Base-by-base conservation (phyloP, 202 grass and related monocot species). In the Panicum hallii region DNA sequence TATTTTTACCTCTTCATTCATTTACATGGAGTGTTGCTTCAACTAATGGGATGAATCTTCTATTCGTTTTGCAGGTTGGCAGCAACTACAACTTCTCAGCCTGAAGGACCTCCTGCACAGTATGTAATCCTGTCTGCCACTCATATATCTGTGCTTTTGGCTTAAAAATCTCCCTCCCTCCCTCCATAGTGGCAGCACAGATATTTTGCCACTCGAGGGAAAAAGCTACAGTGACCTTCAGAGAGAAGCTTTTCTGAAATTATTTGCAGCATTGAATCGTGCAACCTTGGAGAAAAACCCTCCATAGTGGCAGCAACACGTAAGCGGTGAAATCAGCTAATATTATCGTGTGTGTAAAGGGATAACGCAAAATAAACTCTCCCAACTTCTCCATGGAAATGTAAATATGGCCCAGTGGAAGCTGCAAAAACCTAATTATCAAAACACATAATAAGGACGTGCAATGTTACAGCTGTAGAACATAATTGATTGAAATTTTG, bases 31-130 rank as follows among this genome's bases (percentile, higher is more conserved):
- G 40, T 23, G 28, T 58, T 80, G 7, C 65, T 80, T 82, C 16
- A 75, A 83, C 22, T 90, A 45, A 71, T 10, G 55, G 32, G 26
- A n/a, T 57, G 64, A 12, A 30, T 61, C 43, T 77, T 62, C 72
- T 72, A 28, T 30, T 30, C 7, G 5, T 74, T 54, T 66, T 84
- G 47, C 88, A 97, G 95, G 62, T 69, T 38, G 53, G 48, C 72
- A 53, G 42, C 87, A 61, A 85, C 60, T 57, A 63, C 58, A 77
- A 75, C 69, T 71, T 77, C 91, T 54, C 83, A 84, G 79, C 66
- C 88, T 64, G 90, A 93, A 82, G 80, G 56, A 63, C 66, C 79
- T 76, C 48, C 85, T 80, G 69, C 57, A 46, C 71, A 88, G 94
- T 97, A 92, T 19, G 76, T 50, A 70, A 79, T 79, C 56, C 73